Percentiles rank a stretch among this genome's conserved stretches.
Conservation (phyloP, 345 rosid species). For the Laguncularia racemosa region DNA sequence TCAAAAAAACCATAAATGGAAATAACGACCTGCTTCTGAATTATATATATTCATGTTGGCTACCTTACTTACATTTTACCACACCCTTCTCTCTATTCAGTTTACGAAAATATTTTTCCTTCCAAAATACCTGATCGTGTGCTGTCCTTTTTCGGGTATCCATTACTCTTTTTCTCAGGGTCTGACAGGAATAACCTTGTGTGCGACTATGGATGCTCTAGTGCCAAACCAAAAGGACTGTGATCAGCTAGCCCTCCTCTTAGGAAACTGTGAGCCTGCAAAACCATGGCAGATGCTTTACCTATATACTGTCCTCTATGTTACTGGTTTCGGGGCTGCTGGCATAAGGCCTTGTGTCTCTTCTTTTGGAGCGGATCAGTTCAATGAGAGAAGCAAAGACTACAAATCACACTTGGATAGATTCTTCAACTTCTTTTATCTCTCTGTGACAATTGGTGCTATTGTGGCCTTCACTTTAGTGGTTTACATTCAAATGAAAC, state of each 20-base stretch:
- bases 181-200: constrained; percentile 74
- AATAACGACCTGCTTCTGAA: background rate
- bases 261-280: constrained; percentile 66
- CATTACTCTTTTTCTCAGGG: constrained; percentile 38
- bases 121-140: too few species aligned
- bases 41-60: too few species aligned
- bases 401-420: constrained; percentile 78
- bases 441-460: constrained; percentile 75
- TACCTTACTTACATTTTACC: too few species aligned
- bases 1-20: background rate
- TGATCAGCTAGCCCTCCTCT: constrained; percentile 50
- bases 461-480: constrained; percentile 84
- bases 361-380: constrained; percentile 96
- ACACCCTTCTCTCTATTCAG: too few species aligned
- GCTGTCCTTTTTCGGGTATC: too few species aligned
- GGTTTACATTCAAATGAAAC: constrained; percentile 73
- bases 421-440: constrained; percentile 92
- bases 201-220: constrained; percentile 53
- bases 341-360: constrained; percentile 96
- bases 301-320: constrained; percentile 64
- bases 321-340: constrained; percentile 85
- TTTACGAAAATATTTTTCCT: too few species aligned
- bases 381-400: constrained; percentile 65
- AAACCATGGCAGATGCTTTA: constrained; percentile 81
- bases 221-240: constrained; percentile 60